Conservation (phyloP, 176 grass and related monocot species). For the Oryza coarctata region DNA sequence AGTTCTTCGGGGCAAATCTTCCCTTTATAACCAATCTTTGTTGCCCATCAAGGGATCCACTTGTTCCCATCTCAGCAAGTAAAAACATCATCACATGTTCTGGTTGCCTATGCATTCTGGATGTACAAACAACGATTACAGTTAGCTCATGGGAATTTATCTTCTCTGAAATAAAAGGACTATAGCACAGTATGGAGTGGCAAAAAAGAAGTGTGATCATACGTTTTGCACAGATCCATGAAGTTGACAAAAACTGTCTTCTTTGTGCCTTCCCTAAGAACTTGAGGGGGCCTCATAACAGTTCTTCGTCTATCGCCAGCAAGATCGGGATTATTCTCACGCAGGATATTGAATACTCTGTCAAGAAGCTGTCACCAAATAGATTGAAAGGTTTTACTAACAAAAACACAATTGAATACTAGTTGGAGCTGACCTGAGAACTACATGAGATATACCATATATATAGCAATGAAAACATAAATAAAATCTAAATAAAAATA, state of each 20-base stretch:
- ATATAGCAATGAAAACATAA: neutral
- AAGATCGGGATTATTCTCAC: constrained; percentile 98
- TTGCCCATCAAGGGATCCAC: constrained; percentile 98
- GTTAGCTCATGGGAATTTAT: constrained; percentile 19
- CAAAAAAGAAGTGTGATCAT: constrained; percentile 26
- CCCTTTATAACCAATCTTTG: constrained; percentile 97
- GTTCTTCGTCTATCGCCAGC: constrained; percentile 95
- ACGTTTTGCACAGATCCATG: constrained; percentile 97
- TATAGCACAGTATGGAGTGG: neutral
- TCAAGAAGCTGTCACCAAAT: constrained; percentile 64
- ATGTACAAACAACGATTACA: constrained; percentile 1
- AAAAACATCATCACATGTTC: constrained; percentile 98
- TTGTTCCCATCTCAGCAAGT: constrained; percentile 99
- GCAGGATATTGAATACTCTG: constrained; percentile 97
- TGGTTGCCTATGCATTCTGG: constrained; percentile 97
- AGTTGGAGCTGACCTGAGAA: neutral
- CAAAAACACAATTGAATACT: constrained; percentile 2
- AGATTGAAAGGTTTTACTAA: constrained; percentile 30
- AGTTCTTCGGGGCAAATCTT: constrained; percentile 97
- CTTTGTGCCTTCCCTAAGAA: constrained; percentile 98
- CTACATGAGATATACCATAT: neutral
- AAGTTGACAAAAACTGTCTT: constrained; percentile 99
- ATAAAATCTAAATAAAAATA: neutral
- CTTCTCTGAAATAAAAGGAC: neutral
- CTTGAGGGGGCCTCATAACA: constrained; percentile 97